Conservation (phyloP, 2,329 filamentous ascomycete species). For the Exophiala oligosperma region DNA sequence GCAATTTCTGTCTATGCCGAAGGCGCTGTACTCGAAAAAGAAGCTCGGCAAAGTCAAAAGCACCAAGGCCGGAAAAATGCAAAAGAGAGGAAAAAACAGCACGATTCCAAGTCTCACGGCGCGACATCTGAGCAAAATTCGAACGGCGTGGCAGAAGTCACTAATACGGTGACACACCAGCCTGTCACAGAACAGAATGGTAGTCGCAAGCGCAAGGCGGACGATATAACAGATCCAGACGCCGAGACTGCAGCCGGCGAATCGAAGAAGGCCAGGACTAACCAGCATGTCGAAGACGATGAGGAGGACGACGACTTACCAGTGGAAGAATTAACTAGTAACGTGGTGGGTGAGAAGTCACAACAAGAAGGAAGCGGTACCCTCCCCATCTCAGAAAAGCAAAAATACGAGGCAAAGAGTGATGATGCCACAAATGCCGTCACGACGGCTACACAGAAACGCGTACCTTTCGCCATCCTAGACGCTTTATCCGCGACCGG, state of each 20-base stretch:
- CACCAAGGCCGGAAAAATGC: constrained; percentile 36
- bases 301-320: constrained; percentile 19
- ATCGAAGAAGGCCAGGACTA: constrained; percentile 10
- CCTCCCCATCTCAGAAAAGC: neutral
- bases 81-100: constrained; percentile 39
- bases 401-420: constrained; percentile 2
- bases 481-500: constrained; percentile 95
- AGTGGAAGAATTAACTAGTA: constrained; percentile 12
- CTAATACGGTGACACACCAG: neutral
- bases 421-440: neutral
- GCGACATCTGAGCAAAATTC: neutral
- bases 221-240: constrained; percentile 23
- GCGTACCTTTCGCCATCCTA: constrained; percentile 72
- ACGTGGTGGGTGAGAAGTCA: constrained; percentile 7
- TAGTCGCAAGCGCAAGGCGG: constrained; percentile 32
- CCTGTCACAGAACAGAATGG: constrained; percentile 14
- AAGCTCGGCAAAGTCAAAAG: constrained; percentile 41
- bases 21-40: constrained; percentile 57
- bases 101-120: neutral
- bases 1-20: constrained; percentile 88
- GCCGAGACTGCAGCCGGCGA: neutral
- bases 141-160: neutral
- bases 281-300: constrained; percentile 9
- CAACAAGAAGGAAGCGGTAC: constrained; percentile 1
- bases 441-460: constrained; percentile 31